Conservation (phyloP, 2,329 filamentous ascomycete genomes). For the Stachybotrys chartarum region DNA sequence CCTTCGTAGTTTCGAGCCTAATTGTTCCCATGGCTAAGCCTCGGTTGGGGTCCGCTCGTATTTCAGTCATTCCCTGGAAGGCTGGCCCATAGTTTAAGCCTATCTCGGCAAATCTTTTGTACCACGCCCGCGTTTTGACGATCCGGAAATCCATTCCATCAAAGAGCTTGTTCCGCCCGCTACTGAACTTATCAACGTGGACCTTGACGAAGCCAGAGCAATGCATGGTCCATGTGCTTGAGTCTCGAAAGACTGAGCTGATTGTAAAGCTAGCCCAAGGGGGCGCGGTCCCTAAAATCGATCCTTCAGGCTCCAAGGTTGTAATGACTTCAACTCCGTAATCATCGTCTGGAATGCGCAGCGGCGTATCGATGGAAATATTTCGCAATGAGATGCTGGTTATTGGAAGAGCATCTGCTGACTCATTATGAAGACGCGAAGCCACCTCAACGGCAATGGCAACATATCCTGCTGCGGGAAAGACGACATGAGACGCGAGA, state of each 20-base stretch:
- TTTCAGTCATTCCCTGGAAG: not conserved
- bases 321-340: not conserved
- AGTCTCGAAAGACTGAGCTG: not conserved
- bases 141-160: not conserved
- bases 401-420: not conserved
- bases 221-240: not conserved
- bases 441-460: not conserved
- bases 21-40: not conserved
- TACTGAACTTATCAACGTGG: not conserved
- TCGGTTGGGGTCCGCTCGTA: not conserved
- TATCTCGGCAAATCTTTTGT: not conserved
- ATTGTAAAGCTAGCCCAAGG: not conserved
- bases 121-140: not conserved
- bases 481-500: not conserved
- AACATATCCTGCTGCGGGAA: not conserved
- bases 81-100: not conserved
- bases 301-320: not conserved
- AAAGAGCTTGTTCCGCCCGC: not conserved
- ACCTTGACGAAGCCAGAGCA: not conserved
- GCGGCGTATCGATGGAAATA: not conserved
- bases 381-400: not conserved
- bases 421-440: not conserved
- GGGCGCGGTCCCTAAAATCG: not conserved
- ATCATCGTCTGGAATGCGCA: conserved; percentile 1
- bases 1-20: not conserved